A percentile compares a stretch with the other conserved stretches of the same genome.
Evolutionary conservation across 2,329 filamentous ascomycete species (phyloP).

Genomic region (Orbilia ellipsospora): DNA sequence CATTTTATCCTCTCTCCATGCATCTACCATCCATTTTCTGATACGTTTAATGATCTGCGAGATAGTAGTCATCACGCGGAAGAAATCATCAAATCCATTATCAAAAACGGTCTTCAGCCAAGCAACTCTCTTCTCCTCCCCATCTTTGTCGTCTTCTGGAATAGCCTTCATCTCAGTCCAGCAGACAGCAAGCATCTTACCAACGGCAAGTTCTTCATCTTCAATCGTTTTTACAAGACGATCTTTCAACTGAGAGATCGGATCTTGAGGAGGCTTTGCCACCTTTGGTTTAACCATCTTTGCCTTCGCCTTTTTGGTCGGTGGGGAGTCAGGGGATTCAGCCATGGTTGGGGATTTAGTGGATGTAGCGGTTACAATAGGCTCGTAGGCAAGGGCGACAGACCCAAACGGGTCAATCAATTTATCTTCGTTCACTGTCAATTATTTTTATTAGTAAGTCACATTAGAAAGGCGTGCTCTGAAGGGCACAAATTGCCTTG

Average conservation of each 20-base stretch:
- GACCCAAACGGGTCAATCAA: constrained; percentile 27
- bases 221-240: constrained; percentile 46
- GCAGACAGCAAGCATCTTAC: constrained; percentile 27
- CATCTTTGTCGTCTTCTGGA: constrained; percentile 41
- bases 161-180: constrained; percentile 42
- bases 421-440: constrained; percentile 41
- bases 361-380: constrained; percentile 6
- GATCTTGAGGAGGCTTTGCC: constrained; percentile 34
- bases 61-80: constrained; percentile 35
- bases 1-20: constrained; percentile 48
- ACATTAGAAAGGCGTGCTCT: not conserved
- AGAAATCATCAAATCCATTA: constrained; percentile 48
- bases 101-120: constrained; percentile 53
- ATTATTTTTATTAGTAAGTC: constrained; percentile 1
- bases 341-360: constrained; percentile 32
- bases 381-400: constrained; percentile 43
- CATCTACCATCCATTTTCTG: constrained; percentile 51
- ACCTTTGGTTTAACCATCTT: constrained; percentile 26
- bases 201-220: constrained; percentile 30
- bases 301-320: constrained; percentile 26
- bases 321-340: constrained; percentile 35
- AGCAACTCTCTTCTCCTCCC: constrained; percentile 40
- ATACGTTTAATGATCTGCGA: constrained; percentile 33
- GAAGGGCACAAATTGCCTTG: too few relatives aligned
- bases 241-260: constrained; percentile 44